Base-by-base conservation (phyloP, 306 rosid genomes). In the Vigna angularis region DNA sequence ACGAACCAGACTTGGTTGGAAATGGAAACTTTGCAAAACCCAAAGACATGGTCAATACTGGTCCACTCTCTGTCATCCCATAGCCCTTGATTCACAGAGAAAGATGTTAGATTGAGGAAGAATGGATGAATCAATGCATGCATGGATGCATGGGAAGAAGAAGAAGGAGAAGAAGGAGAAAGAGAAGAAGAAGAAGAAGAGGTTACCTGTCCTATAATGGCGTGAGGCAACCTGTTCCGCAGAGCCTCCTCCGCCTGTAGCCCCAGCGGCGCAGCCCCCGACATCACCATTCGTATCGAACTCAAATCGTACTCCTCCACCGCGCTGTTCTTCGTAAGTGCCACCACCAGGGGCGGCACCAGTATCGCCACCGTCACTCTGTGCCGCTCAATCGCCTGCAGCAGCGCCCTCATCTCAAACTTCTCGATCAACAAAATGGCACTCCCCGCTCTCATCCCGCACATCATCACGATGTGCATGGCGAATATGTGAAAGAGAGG, bases 51-150 rank as follows among this genome's bases (percentile, higher is more conserved):
- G 91, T 51, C 9, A 92, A 11, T 47, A 88, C 93, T 0, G 97
- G 95, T 24, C 97, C 97, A 0, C 91, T 93, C 74, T 92, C 97
- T 1, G 97, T 90, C 97, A 92, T 92, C 32, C 97, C 97, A 7
- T 90, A 90, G 0, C 93, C 95, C 95, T 91, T 49, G 8, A 15
- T 12, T 10, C 42, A 36, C 42, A 36, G 2, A 36, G 42, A 36
- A 6, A 36, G 42, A 6, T 6, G 7, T 36, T 0, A 36, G 8
- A 36, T 36, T 6, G 40, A 34, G 8, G 40, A 34, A 34, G 1
- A 34, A 40, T 40, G 45, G 1, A 40, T 40, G 45, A 7, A 40
- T 40, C 28, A 26, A 26, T 26, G 28, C 28, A 26, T 26, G 50
- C 50, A 45, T 45, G 15, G 5, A 3, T 45, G 45, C 38, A 34